Conservation (phyloP, 352 stramenopile species). For the Globisporangium irregulare region DNA sequence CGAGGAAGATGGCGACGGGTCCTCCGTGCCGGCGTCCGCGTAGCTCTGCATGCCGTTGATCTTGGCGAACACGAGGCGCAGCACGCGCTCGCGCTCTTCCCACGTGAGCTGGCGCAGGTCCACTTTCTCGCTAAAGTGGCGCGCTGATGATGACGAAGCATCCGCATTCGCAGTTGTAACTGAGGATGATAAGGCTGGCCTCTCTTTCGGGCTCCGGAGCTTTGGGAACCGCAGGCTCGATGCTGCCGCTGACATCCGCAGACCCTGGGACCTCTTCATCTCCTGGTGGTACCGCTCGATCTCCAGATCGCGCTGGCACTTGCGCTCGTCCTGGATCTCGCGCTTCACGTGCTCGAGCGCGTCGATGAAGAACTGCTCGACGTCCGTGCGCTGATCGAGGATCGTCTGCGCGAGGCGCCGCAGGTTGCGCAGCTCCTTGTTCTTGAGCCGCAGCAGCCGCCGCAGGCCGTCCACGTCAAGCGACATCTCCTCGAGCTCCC, state of each 20-base stretch:
- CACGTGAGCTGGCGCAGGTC: slow-evolving; percentile 86
- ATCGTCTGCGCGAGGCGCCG: slow-evolving; percentile 88
- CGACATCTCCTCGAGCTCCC: slow-evolving; percentile 78
- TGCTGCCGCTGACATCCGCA: slow-evolving; percentile 13
- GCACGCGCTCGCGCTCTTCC: slow-evolving; percentile 90
- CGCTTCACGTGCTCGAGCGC: slow-evolving; percentile 86
- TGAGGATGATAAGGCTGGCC: slow-evolving; percentile 1
- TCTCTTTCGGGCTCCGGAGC: slow-evolving; percentile 25
- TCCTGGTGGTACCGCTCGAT: slow-evolving; percentile 55
- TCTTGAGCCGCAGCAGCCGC: slow-evolving; percentile 88
- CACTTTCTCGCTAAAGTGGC: slow-evolving; percentile 73
- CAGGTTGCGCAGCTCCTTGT: slow-evolving; percentile 91
- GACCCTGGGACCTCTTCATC: slow-evolving; percentile 38
- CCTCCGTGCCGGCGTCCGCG: slow-evolving; percentile 22
- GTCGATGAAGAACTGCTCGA: slow-evolving; percentile 92
- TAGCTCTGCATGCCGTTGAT: slow-evolving; percentile 86
- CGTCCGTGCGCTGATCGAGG: slow-evolving; percentile 88
- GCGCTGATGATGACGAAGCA: background rate
- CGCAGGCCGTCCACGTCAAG: slow-evolving; percentile 86
- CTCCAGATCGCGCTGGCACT: slow-evolving; percentile 40
- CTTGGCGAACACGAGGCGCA: slow-evolving; percentile 92
- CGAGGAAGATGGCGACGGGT: slow-evolving; percentile 5
- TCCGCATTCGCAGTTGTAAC: background rate
- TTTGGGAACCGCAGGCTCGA: slow-evolving; percentile 45
- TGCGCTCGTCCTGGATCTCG: slow-evolving; percentile 60